Evolutionary conservation across 495 filamentous ascomycete species (phyloP), one percentile per base, ranked within the genome.

Genomic region (Penicillium flavigenum): DNA sequence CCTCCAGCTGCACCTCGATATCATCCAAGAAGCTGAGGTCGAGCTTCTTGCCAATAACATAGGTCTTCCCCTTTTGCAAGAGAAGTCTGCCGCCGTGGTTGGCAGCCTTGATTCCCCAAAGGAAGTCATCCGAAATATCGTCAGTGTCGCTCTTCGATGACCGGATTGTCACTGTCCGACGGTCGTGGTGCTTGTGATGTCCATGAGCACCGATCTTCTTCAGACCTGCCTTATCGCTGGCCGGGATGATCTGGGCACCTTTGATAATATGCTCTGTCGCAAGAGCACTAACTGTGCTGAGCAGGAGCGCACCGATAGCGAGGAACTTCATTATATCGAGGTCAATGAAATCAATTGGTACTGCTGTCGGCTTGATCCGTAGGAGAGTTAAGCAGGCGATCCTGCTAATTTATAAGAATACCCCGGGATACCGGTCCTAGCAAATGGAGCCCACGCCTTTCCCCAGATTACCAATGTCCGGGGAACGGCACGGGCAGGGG

Each of bases 1-100:
- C 82, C 42, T 85, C 82, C 52, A 84, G 69, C 41, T 78, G 76
- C 36, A 85, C 72, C 39, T 84, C 75, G n/a, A 84, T 66, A 51
- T 84, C 68, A 60, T 83, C 59, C 54, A 84, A 66, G 56, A 84
- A 84, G 10, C 74, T 82, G 51, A 84, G 54, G 61, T 84, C 79
- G 19, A 85, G 63, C 53, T 79, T 82, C 66, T 79, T 78, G 16
- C 81, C 81, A 58, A 85, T 78, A 4, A 85, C 68, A 63, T 81
- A 84, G 5, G 64, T 77, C 63, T 82, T 63, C 4, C 74, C 76
- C 58, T 79, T 76, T 54, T 81, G 66, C 4, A 85, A 67, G 14
- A 78, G 62, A 17, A 85, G 61, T 22, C 75, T 71, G 16, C 82
- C 82, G 12, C 82, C 82, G 34, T 78, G 64, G 59, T 85, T 85